A percentile compares a stretch with the other conserved stretches of the same genome.
Conservation (phyloP, 768 basidiomycete species). For the Boletellus ananiceps region DNA sequence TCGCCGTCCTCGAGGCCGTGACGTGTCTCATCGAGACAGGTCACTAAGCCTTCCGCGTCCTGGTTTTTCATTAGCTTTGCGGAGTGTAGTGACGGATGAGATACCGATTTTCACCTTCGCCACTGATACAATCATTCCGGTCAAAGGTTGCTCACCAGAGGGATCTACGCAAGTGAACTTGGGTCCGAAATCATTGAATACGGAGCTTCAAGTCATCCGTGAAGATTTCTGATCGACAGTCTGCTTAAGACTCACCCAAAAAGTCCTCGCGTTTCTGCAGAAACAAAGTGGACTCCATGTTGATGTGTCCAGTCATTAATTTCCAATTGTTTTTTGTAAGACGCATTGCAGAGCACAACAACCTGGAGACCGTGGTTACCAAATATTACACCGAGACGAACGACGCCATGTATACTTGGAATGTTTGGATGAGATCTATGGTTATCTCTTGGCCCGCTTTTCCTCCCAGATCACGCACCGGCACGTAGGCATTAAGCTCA, state of each 20-base stretch:
- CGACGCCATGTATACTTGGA: slow-evolving; percentile 59
- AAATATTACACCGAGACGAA: slow-evolving; percentile 3
- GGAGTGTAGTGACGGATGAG: not conserved
- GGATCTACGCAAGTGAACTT: slow-evolving; percentile 95
- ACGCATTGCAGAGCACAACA: slow-evolving; percentile 79
- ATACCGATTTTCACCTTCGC: slow-evolving; percentile 52
- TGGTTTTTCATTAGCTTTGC: slow-evolving; percentile 26
- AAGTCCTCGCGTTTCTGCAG: slow-evolving; percentile 87
- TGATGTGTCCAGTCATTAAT: slow-evolving; percentile 94
- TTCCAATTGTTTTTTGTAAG: slow-evolving; percentile 81
- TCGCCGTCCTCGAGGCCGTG: slow-evolving; percentile 99
- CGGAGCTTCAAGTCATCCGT: slow-evolving; percentile 49
- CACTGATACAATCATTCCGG: slow-evolving; percentile 95
- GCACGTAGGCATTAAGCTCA: slow-evolving; percentile 95
- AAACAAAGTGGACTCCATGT: slow-evolving; percentile 86
- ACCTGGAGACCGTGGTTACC: slow-evolving; percentile 47
- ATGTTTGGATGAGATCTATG: slow-evolving; percentile 77
- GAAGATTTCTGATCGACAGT: not conserved
- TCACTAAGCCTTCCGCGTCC: slow-evolving; percentile 89
- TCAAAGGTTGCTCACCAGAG: slow-evolving; percentile 93
- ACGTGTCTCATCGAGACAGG: slow-evolving; percentile 93
- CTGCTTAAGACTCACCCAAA: slow-evolving; percentile 65
- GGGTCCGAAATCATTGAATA: slow-evolving; percentile 94
- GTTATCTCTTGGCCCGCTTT: slow-evolving; percentile 71
- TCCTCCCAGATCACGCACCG: slow-evolving; percentile 83